Evolutionary conservation across 331 rosid genomes (phyloP).

Genomic region (Erythrophleum ivorense): DNA sequence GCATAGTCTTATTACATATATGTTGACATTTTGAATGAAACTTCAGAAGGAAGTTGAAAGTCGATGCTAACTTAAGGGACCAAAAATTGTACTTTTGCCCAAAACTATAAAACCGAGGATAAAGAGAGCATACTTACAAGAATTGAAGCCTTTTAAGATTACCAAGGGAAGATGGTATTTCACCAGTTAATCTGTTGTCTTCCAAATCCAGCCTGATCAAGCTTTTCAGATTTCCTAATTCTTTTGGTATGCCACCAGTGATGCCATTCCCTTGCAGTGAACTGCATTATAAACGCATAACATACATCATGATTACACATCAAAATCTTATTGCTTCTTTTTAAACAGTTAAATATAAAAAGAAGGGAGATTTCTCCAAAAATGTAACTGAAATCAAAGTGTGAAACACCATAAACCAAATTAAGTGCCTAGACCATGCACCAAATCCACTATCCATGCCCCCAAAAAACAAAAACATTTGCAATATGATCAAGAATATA

Average conservation of each 20-base stretch:
- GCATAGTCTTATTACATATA: background rate
- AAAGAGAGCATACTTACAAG: constrained; percentile 67
- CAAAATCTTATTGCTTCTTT: background rate
- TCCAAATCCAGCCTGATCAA: constrained; percentile 73
- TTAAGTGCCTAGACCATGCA: background rate
- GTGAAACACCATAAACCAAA: background rate
- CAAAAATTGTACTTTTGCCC: background rate
- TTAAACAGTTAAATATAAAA: background rate
- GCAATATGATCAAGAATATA: constrained; percentile 10
- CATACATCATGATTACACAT: background rate
- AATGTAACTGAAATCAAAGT: background rate
- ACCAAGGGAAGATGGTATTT: constrained; percentile 85
- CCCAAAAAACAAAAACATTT: background rate
- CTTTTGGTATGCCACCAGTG: constrained; percentile 82
- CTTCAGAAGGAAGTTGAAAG: background rate
- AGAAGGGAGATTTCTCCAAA: background rate
- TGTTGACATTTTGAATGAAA: background rate
- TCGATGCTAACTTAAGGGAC: background rate
- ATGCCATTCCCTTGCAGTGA: constrained; percentile 81
- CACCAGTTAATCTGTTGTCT: constrained; percentile 73
- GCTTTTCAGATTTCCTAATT: constrained; percentile 74
- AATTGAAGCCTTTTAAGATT: constrained; percentile 76
- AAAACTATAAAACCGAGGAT: constrained; percentile 32
- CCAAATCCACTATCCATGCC: background rate
- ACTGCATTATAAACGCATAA: constrained; percentile 56